Conservation (phyloP, 2,329 filamentous ascomycete species). For the Aureobasidium musti region DNA sequence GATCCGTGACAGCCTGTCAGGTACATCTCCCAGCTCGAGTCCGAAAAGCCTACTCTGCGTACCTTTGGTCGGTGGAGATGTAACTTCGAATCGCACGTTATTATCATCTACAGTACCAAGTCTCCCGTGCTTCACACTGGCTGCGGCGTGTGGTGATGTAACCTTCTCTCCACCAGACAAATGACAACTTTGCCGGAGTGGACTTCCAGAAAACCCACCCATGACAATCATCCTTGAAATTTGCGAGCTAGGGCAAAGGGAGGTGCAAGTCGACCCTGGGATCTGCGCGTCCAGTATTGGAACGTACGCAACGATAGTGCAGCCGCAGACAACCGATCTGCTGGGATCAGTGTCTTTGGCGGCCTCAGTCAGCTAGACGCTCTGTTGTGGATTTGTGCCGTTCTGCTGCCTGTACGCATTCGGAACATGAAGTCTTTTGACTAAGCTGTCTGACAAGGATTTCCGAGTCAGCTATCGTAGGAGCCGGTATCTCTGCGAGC, state of each 20-base stretch:
- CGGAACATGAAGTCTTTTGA: neutral
- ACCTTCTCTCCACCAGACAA: constrained; percentile 12
- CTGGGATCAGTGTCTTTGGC: constrained; percentile 5
- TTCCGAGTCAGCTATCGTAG: constrained; percentile 8
- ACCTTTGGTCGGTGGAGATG: constrained; percentile 1
- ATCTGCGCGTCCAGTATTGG: constrained; percentile 26
- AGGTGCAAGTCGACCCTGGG: constrained; percentile 4
- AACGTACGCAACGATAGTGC: constrained; percentile 18
- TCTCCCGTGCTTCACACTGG: neutral
- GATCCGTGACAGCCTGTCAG: constrained; percentile 29
- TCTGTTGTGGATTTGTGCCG: constrained; percentile 10
- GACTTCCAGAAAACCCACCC: constrained; percentile 18
- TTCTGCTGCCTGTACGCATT: constrained; percentile 4
- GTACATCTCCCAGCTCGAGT: constrained; percentile 25
- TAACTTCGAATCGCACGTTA: constrained; percentile 8
- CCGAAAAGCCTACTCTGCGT: neutral
- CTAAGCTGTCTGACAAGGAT: constrained; percentile 20
- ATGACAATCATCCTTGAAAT: constrained; percentile 16
- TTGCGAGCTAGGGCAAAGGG: constrained; percentile 7
- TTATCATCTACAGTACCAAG: neutral
- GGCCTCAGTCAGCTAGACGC: constrained; percentile 2
- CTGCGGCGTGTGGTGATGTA: constrained; percentile 14
- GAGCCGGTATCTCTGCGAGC: constrained; percentile 17
- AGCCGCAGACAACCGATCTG: constrained; percentile 19
- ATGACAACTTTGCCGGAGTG: constrained; percentile 22